Evolutionary conservation across 768 basidiomycete genomes (phyloP).

Genomic region (Clitopilus hobsonii): DNA sequence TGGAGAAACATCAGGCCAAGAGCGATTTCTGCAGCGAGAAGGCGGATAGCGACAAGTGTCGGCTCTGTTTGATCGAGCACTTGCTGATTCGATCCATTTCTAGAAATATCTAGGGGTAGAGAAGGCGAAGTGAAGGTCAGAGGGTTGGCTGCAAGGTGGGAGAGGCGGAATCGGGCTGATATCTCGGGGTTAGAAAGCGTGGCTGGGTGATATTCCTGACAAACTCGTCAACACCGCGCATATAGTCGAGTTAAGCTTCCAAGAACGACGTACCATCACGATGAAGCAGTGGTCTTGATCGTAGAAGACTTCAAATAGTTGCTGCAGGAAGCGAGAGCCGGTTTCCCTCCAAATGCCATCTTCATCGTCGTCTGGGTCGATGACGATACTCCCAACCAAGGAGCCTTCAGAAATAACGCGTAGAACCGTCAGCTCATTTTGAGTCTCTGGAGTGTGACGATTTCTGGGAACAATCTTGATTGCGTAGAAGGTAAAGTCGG

Average conservation of each 20-base stretch:
- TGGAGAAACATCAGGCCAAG: conserved; percentile 40
- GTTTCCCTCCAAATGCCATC: no score
- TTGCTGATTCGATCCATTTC: conserved; percentile 3
- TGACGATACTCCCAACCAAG: not conserved
- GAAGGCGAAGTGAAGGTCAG: not conserved
- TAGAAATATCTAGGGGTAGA: conserved; percentile 9
- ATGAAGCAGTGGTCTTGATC: conserved; percentile 17
- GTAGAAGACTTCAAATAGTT: conserved; percentile 15
- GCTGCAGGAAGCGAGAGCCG: conserved; percentile 20
- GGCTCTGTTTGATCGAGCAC: conserved; percentile 7
- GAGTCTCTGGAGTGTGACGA: not conserved
- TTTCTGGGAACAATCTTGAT: conserved; percentile 13
- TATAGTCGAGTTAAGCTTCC: not conserved
- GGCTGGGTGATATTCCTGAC: conserved; percentile 26
- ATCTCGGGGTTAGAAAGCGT: conserved; percentile 23
- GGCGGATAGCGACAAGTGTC: conserved; percentile 14
- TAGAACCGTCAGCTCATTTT: conserved; percentile 15
- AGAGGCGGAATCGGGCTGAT: conserved; percentile 17
- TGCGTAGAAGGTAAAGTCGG: conserved; percentile 10
- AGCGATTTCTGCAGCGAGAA: conserved; percentile 26
- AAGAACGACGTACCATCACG: conserved; percentile 16
- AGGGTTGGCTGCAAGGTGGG: conserved; percentile 3
- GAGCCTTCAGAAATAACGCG: conserved; percentile 12
- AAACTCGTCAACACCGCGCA: not conserved
- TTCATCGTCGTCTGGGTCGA: not conserved